A percentile compares a stretch with the other conserved stretches of the same genome.
These are phyloP conservation scores for Rubroshorea leprosula DNA, from an alignment of 345 rosid genomes.

Conservation along the genomic window DNA sequence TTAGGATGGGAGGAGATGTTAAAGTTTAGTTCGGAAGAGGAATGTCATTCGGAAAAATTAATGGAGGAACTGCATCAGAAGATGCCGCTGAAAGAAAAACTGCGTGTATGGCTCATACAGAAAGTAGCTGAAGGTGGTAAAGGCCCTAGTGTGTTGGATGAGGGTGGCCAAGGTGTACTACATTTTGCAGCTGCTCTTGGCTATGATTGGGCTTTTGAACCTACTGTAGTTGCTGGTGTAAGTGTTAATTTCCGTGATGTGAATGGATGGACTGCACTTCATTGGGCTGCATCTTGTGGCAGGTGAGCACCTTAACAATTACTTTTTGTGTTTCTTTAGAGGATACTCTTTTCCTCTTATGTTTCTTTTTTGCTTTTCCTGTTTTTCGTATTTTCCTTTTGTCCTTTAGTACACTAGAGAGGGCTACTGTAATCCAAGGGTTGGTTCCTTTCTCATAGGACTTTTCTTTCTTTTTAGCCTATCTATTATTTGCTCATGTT, in stretches of 20 bases:
- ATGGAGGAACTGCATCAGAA: constrained; percentile 55
- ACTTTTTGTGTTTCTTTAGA: not conserved
- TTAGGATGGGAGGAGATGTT: constrained; percentile 58
- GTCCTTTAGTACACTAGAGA: too few species aligned
- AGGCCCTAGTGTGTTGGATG: constrained; percentile 77
- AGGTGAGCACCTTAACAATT: constrained; percentile 41
- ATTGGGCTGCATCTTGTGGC: constrained; percentile 97
- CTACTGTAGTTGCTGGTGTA: constrained; percentile 74
- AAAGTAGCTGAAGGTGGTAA: constrained; percentile 79
- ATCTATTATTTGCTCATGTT: not conserved
- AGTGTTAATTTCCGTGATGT: constrained; percentile 82
- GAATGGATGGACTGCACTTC: constrained; percentile 99
- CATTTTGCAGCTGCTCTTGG: constrained; percentile 97
- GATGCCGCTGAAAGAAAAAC: constrained; percentile 66
- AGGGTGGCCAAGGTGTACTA: constrained; percentile 85
- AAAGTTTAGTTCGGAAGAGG: constrained; percentile 29
- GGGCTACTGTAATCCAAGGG: too few species aligned
- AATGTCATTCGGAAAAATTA: constrained; percentile 33
- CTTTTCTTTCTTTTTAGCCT: not conserved
- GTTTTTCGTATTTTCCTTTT: too few species aligned
- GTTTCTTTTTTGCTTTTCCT: too few species aligned
- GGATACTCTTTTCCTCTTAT: too few species aligned
- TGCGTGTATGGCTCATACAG: constrained; percentile 77
- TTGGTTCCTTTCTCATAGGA: too few species aligned
- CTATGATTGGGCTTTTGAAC: constrained; percentile 92